phyloP scores from a whole-genome alignment of 2,329 filamentous ascomycete genomes.

The Hymenoscyphus fructigenus region DNA sequence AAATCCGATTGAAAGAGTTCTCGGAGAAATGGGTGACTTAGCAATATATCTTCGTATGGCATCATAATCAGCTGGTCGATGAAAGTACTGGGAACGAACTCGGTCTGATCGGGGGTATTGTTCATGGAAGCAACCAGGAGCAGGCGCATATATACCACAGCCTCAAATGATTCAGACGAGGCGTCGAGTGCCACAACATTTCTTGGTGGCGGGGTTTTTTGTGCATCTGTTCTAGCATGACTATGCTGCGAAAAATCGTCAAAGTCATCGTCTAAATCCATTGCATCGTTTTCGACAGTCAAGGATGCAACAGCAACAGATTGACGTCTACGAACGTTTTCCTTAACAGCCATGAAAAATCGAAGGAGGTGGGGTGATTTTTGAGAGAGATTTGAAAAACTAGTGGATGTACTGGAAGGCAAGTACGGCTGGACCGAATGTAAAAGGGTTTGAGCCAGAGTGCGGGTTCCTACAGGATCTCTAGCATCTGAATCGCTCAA shows the following conservation, averaged over 20 bases:
- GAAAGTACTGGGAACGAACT: conserved; percentile 50
- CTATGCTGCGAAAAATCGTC: conserved; percentile 61
- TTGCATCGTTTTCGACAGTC: conserved; percentile 48
- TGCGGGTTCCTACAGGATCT: conserved; percentile 21
- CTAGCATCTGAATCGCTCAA: conserved; percentile 18
- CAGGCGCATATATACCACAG: conserved; percentile 26
- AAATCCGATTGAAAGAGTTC: conserved; percentile 57
- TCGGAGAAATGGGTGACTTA: conserved; percentile 48
- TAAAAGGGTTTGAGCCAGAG: conserved; percentile 28
- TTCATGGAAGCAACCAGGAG: conserved; percentile 28
- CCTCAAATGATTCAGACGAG: conserved; percentile 31
- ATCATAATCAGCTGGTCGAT: conserved; percentile 51
- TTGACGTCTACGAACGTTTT: conserved; percentile 23
- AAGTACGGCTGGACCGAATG: conserved; percentile 34
- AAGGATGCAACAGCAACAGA: conserved; percentile 18
- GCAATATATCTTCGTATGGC: conserved; percentile 53
- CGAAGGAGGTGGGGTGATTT: conserved; percentile 26
- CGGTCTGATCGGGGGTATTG: conserved; percentile 30
- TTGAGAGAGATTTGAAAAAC: conserved; percentile 21
- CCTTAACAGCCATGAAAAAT: conserved; percentile 29
- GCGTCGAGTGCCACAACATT: conserved; percentile 28
- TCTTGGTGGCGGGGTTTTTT: conserved; percentile 44
- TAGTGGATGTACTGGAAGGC: conserved; percentile 24
- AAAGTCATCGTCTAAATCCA: conserved; percentile 68
- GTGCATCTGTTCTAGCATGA: conserved; percentile 41